phyloP scores from a whole-genome alignment of 1,284 basidiomycete genomes.

The Trichosporon ovoides region DNA sequence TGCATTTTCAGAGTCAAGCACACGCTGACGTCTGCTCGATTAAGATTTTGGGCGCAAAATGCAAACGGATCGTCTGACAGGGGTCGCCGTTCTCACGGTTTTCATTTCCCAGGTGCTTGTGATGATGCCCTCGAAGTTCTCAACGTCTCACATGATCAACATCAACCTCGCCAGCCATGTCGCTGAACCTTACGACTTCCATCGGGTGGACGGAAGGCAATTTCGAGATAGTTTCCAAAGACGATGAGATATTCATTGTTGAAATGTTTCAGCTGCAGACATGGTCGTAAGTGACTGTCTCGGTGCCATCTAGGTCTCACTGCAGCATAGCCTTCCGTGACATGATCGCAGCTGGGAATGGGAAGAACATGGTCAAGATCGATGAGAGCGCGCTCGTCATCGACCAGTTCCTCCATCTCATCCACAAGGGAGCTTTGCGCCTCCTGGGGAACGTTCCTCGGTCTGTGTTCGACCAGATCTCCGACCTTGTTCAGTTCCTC shows the following conservation, averaged over 20 bases:
- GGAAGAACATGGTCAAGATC: not conserved
- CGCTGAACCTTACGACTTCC: too few relatives aligned
- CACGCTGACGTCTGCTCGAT: too few relatives aligned
- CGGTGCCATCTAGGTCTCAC: not conserved
- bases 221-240: not conserved
- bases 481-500: not conserved
- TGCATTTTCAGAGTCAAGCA: too few relatives aligned
- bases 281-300: not conserved
- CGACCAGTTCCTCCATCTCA: not conserved
- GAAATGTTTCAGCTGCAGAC: not conserved
- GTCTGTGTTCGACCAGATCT: not conserved
- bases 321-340: not conserved
- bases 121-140: too few relatives aligned
- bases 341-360: not conserved
- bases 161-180: too few relatives aligned
- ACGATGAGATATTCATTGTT: not conserved
- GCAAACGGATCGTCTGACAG: too few relatives aligned
- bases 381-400: not conserved
- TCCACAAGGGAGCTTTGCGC: not conserved
- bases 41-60: too few relatives aligned
- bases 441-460: not conserved
- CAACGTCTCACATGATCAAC: too few relatives aligned
- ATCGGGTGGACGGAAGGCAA: too few relatives aligned
- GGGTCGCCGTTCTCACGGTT: too few relatives aligned
- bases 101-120: too few relatives aligned